phyloP scores from a whole-genome alignment of 148 eudicot genomes.

The Vaccinium corymbosum region DNA sequence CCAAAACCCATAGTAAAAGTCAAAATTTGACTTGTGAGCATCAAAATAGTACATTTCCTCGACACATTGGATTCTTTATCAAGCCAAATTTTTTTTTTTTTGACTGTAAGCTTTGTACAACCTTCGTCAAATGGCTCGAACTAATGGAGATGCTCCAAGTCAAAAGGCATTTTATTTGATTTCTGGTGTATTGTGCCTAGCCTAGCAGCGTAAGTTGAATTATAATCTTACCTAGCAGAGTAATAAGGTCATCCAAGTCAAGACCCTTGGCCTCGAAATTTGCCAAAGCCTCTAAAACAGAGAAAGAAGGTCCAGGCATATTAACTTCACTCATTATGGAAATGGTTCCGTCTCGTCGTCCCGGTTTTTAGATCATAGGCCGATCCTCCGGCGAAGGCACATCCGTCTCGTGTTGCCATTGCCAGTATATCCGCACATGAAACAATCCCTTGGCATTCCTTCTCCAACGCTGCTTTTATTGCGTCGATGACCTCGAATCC shows the following conservation, averaged over 20 bases:
- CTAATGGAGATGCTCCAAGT: not conserved
- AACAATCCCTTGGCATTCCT: slow-evolving; percentile 21
- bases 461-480: slow-evolving; percentile 20
- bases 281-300: slow-evolving; percentile 9
- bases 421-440: slow-evolving; percentile 28
- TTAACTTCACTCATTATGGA: slow-evolving; percentile 16
- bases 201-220: not conserved
- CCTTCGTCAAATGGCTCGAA: not conserved
- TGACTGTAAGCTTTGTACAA: not conserved
- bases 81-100: too few species aligned
- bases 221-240: slow-evolving; percentile 10
- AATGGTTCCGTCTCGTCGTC: slow-evolving; percentile 23
- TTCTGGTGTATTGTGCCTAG: not conserved
- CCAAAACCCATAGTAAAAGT: too few species aligned
- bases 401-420: slow-evolving; percentile 22
- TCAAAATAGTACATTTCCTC: too few species aligned
- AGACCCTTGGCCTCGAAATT: slow-evolving; percentile 16
- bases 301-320: slow-evolving; percentile 16
- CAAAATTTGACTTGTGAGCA: too few species aligned
- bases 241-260: slow-evolving; percentile 16
- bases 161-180: not conserved
- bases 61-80: too few species aligned
- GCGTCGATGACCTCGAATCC: slow-evolving; percentile 21
- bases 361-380: slow-evolving; percentile 23
- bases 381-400: slow-evolving; percentile 14